Conservation (phyloP, 352 stramenopile species). For the Globisporangium perplexum region DNA sequence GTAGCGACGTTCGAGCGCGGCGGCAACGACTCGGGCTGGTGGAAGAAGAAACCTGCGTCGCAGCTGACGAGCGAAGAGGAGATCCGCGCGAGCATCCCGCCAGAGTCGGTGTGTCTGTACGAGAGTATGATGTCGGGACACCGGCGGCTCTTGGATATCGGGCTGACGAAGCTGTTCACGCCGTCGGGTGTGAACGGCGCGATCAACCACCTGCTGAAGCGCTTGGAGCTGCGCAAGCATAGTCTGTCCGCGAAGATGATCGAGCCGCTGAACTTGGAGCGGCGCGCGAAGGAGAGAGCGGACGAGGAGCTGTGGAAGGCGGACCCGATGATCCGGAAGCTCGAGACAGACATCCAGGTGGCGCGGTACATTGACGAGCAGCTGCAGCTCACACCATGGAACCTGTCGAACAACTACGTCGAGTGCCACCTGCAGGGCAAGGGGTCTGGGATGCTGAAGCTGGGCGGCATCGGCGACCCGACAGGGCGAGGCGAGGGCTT, state of each 20-base stretch:
- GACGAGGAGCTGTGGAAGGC: slow-evolving; percentile 70
- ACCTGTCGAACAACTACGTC: slow-evolving; percentile 83
- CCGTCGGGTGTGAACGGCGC: slow-evolving; percentile 62
- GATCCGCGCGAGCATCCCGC: slow-evolving; percentile 63
- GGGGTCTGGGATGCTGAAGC: slow-evolving; percentile 72
- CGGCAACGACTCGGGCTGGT: slow-evolving; percentile 79
- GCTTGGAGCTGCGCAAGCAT: slow-evolving; percentile 66
- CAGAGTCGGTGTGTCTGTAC: slow-evolving; percentile 80
- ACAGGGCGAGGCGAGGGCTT: slow-evolving; percentile 81
- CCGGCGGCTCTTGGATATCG: slow-evolving; percentile 67
- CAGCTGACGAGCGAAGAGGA: slow-evolving; percentile 73
- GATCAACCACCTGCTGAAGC: slow-evolving; percentile 68
- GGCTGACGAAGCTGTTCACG: slow-evolving; percentile 76
- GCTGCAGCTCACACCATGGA: slow-evolving; percentile 78
- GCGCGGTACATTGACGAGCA: slow-evolving; percentile 78
- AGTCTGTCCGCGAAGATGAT: slow-evolving; percentile 43
- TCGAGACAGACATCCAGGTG: slow-evolving; percentile 78
- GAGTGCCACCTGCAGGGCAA: slow-evolving; percentile 84
- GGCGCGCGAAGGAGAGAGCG: slow-evolving; percentile 47
- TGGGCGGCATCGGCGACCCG: slow-evolving; percentile 77
- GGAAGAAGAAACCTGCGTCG: slow-evolving; percentile 69
- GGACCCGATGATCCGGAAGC: slow-evolving; percentile 58
- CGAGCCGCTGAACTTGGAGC: slow-evolving; percentile 40
- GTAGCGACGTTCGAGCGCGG: slow-evolving; percentile 80
- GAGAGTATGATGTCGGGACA: slow-evolving; percentile 88